These are phyloP conservation scores for Oenanthe sinensis DNA, from an alignment of 129 eudicot genomes.

Conservation along the genomic window DNA sequence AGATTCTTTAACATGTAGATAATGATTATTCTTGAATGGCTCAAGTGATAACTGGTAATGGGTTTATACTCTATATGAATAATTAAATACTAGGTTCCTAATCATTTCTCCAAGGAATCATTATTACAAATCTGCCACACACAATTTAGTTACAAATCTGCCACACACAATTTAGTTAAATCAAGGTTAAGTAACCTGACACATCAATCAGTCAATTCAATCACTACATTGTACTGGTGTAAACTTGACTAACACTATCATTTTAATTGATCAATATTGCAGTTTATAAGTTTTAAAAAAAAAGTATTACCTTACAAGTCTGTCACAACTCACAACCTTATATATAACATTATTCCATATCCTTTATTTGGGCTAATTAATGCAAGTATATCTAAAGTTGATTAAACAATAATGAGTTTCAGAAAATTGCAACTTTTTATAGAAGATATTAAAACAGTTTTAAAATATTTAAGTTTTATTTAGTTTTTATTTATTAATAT, in stretches of 20 bases:
- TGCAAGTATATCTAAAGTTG: not conserved
- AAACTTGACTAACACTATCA: not conserved
- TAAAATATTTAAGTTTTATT: not conserved
- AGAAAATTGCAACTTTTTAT: too few species aligned
- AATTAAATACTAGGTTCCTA: not conserved
- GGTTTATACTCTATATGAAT: too few species aligned
- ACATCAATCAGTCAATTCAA: not conserved
- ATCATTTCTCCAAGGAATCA: not conserved
- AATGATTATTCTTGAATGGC: too few species aligned
- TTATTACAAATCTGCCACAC: not conserved
- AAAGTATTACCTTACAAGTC: too few species aligned
- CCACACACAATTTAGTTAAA: not conserved
- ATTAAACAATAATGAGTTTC: not conserved
- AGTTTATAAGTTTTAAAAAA: not conserved
- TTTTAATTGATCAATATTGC: not conserved
- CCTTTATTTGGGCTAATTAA: too few species aligned
- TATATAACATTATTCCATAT: too few species aligned
- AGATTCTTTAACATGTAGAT: not conserved
- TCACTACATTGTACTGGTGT: not conserved
- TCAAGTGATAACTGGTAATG: too few species aligned
- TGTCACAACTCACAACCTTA: too few species aligned
- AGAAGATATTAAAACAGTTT: not conserved
- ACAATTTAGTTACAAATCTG: not conserved
- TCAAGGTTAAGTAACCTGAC: conserved; percentile 10
- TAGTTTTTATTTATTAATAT: not conserved